Percentiles rank a stretch among this genome's conserved stretches.
Evolutionary conservation across 108 stramenopile species (phyloP).

Genomic region (Ochromonas danica): DNA sequence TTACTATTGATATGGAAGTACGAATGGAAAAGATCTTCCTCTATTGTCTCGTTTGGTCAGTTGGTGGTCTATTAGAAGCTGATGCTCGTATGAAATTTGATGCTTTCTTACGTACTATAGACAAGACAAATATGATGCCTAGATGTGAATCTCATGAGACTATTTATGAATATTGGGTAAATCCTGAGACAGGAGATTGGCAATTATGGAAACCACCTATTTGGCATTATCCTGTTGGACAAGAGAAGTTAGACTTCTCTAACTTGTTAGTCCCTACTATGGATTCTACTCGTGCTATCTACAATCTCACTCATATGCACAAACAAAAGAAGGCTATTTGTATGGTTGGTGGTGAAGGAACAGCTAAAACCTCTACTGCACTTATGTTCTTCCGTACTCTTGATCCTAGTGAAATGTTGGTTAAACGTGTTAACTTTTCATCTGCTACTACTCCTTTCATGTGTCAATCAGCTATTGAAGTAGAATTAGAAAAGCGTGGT

Average conservation of each 20-base stretch:
- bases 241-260: conserved; percentile 73
- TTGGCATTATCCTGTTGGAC: conserved; percentile 69
- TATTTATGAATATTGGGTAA: conserved; percentile 49
- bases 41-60: conserved; percentile 76
- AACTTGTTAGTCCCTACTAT: conserved; percentile 84
- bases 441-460: conserved; percentile 79
- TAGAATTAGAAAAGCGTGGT: conserved; percentile 82
- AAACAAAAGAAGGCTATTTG: conserved; percentile 66
- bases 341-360: conserved; percentile 80
- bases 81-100: conserved; percentile 78
- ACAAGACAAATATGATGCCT: conserved; percentile 66
- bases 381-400: conserved; percentile 75
- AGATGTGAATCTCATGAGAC: conserved; percentile 62
- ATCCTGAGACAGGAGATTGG: conserved; percentile 62
- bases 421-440: conserved; percentile 81
- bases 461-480: conserved; percentile 79
- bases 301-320: conserved; percentile 70
- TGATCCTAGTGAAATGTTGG: conserved; percentile 63
- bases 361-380: conserved; percentile 81
- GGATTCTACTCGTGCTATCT: conserved; percentile 76
- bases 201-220: conserved; percentile 66
- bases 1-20: conserved; percentile 31
- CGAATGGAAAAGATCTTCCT: conserved; percentile 71
- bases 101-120: conserved; percentile 63
- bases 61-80: conserved; percentile 78